Conservation (phyloP, 257 asterid species). For the Lycium barbarum region DNA sequence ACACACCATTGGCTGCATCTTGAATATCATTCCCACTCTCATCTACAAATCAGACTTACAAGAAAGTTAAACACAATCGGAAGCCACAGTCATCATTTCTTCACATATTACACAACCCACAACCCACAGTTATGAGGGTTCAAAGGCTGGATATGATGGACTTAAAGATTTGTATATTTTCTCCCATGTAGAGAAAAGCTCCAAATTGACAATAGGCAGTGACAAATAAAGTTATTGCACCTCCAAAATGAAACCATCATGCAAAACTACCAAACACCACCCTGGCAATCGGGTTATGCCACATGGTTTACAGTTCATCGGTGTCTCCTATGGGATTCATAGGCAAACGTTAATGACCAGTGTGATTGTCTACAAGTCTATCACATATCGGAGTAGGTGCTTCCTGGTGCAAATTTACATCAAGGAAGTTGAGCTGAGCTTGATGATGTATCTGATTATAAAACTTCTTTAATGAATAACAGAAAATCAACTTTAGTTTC, state of each 20-base stretch:
- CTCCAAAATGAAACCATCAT: constrained; percentile 3
- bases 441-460: not conserved
- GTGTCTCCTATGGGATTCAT: not conserved
- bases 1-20: constrained; percentile 51
- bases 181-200: not conserved
- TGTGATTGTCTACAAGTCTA: not conserved
- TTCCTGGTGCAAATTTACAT: not conserved
- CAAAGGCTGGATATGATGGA: not conserved
- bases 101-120: not conserved
- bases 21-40: constrained; percentile 32
- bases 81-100: not conserved
- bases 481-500: not conserved
- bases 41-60: constrained; percentile 13
- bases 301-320: not conserved
- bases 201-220: not conserved
- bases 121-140: not conserved
- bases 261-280: not conserved
- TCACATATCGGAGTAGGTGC: not conserved
- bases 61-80: not conserved
- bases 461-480: not conserved
- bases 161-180: not conserved
- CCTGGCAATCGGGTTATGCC: not conserved
- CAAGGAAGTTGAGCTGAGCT: not conserved
- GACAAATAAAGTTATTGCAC: not conserved
- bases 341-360: not conserved